Conservation (phyloP, 306 rosid genomes). For the Fragaria vesca region DNA sequence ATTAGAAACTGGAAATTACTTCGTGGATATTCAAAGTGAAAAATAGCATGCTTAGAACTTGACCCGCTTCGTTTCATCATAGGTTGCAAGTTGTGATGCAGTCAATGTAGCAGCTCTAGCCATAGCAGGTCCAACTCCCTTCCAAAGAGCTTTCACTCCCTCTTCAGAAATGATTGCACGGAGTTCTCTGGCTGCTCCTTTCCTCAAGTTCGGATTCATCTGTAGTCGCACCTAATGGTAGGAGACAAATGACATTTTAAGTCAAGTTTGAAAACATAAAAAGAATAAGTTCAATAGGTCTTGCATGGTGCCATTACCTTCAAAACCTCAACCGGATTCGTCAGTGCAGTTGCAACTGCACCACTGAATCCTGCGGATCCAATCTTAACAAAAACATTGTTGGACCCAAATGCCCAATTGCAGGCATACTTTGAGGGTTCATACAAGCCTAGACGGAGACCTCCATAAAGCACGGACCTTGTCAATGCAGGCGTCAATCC, state of each 20-base stretch:
- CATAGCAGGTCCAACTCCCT: conserved; percentile 96
- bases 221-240: conserved; percentile 81
- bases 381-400: conserved; percentile 74
- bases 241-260: conserved; percentile 30
- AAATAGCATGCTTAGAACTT: conserved; percentile 49
- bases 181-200: conserved; percentile 56
- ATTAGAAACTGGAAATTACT: conserved; percentile 39
- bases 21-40: conserved; percentile 37
- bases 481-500: conserved; percentile 89
- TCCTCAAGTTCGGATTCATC: conserved; percentile 67
- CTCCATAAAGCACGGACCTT: conserved; percentile 91
- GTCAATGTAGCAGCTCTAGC: conserved; percentile 91
- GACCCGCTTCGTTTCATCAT: conserved; percentile 96
- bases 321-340: conserved; percentile 93
- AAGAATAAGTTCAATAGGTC: conserved; percentile 4
- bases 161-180: conserved; percentile 61
- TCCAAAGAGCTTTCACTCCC: conserved; percentile 87
- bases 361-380: conserved; percentile 88
- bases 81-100: conserved; percentile 86
- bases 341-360: conserved; percentile 73
- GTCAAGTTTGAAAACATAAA: conserved; percentile 11
- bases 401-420: conserved; percentile 75
- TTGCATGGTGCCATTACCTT: conserved; percentile 49
- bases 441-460: conserved; percentile 93
- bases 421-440: conserved; percentile 89